Percentiles rank a stretch among this genome's conserved stretches.
phyloP scores from a whole-genome alignment of 805 yeast genomes.

The Yarrowia hollandica region DNA sequence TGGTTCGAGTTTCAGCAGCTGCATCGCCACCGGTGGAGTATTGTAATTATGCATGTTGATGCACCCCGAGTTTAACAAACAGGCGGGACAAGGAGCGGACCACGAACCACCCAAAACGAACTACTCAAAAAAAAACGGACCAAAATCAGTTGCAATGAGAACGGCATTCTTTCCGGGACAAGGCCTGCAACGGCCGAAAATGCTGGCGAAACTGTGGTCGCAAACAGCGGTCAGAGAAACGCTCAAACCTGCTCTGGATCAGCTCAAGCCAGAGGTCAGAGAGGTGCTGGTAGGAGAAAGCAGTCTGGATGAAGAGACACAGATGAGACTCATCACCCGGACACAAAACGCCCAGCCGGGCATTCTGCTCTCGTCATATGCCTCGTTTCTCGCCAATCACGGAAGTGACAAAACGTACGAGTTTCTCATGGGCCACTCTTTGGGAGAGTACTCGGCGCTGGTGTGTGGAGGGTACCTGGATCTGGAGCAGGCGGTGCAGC shows the following conservation, averaged over 20 bases:
- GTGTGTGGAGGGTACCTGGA: slow-evolving; percentile 15
- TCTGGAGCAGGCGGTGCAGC: background rate
- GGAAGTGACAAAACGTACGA: background rate
- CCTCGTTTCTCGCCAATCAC: background rate
- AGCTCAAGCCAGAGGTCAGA: background rate
- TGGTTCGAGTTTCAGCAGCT: too few relatives aligned
- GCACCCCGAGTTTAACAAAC: too few relatives aligned
- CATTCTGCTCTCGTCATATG: background rate
- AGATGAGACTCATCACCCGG: slow-evolving; percentile 3
- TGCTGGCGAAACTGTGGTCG: slow-evolving; percentile 3
- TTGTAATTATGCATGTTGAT: slow-evolving; percentile 15
- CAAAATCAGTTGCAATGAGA: background rate
- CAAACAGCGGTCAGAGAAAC: background rate
- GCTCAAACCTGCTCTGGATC: background rate
- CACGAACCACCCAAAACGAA: too few relatives aligned
- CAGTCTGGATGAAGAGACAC: background rate
- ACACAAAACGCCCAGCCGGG: slow-evolving; percentile 26
- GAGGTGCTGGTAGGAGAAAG: background rate
- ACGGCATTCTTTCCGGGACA: slow-evolving; percentile 25
- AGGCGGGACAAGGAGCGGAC: too few relatives aligned
- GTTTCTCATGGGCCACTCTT: slow-evolving; percentile 13
- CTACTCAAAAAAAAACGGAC: background rate
- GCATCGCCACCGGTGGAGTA: slow-evolving; percentile 18
- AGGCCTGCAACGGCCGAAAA: background rate
- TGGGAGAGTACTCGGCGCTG: slow-evolving; percentile 26